Evolutionary conservation across 2,329 filamentous ascomycete species (phyloP).

Genomic region (Trichoderma sp.): DNA sequence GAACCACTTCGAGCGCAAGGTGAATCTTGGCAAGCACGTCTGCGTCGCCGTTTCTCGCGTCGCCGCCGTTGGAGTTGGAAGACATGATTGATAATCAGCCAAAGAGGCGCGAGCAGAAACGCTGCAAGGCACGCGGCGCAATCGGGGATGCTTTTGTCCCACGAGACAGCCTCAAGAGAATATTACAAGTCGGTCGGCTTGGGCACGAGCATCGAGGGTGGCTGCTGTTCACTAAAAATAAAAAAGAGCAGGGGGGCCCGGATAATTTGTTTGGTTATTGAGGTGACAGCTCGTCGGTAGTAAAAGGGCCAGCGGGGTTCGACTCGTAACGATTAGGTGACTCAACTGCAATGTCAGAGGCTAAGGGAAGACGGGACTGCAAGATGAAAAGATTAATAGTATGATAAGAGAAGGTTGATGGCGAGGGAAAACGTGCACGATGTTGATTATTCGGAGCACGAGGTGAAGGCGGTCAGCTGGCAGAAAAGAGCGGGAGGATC

Average conservation of each 20-base stretch:
- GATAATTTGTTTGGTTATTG: conserved; percentile 8
- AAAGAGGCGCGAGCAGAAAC: neutral
- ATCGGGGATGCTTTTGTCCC: conserved; percentile 15
- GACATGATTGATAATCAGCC: conserved; percentile 32
- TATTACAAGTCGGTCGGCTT: neutral
- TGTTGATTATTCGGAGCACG: neutral
- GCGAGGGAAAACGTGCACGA: neutral
- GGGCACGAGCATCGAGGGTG: conserved; percentile 18
- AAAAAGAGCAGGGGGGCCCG: conserved; percentile 13
- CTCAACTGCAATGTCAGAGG: neutral
- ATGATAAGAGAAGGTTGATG: neutral
- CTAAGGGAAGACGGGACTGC: neutral
- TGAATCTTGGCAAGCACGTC: conserved; percentile 67
- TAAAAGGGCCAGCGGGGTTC: conserved; percentile 8
- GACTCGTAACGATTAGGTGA: neutral
- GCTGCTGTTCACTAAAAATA: conserved; percentile 10
- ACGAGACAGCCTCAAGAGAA: conserved; percentile 12
- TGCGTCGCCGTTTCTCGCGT: conserved; percentile 39
- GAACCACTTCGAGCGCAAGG: conserved; percentile 82
- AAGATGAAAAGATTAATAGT: neutral
- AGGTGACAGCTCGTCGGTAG: conserved; percentile 11
- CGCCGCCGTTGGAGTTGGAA: conserved; percentile 40
- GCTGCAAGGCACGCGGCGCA: conserved; percentile 18
- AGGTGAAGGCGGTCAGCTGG: conserved; percentile 19
- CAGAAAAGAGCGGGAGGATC: conserved; percentile 13